Conservation (phyloP, 1,139 yeast genomes). For the Ogataea hybrid region DNA sequence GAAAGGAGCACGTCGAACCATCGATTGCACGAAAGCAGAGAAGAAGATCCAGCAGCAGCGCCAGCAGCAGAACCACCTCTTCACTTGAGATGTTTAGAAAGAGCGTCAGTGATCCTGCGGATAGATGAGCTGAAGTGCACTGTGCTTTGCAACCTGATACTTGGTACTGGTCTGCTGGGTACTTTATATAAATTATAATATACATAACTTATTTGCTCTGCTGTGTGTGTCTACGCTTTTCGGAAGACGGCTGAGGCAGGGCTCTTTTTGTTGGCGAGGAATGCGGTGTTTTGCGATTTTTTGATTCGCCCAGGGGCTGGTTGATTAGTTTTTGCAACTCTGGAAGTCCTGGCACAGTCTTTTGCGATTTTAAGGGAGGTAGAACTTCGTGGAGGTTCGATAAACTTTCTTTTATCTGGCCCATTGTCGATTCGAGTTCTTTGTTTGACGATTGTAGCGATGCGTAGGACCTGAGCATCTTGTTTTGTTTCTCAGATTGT, state of each 20-base stretch:
- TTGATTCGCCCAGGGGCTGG: slow-evolving; percentile 2
- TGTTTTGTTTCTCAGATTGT: not conserved
- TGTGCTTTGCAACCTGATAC: not conserved
- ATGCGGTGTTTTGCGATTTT: slow-evolving; percentile 2
- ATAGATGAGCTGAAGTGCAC: slow-evolving; percentile 10
- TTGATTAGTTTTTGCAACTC: slow-evolving; percentile 2
- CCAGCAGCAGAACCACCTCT: slow-evolving; percentile 31
- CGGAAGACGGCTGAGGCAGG: not conserved
- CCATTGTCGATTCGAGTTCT: not conserved
- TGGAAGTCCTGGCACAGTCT: slow-evolving; percentile 1
- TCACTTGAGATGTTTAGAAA: slow-evolving; percentile 35
- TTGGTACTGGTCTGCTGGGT: not conserved
- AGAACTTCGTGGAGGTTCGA: not conserved
- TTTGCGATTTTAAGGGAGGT: not conserved
- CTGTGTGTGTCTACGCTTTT: not conserved
- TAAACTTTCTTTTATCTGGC: not conserved
- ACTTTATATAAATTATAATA: slow-evolving; percentile 1
- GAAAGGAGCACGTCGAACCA: slow-evolving; percentile 68
- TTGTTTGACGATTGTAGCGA: slow-evolving; percentile 2
- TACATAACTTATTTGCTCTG: slow-evolving; percentile 1
- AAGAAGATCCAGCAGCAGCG: slow-evolving; percentile 56
- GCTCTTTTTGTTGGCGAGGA: not conserved
- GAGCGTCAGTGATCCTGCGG: slow-evolving; percentile 27
- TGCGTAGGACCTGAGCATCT: not conserved
- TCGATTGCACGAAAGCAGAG: slow-evolving; percentile 83